Evolutionary conservation across 805 yeast species (phyloP).

Genomic region (Sugiyamaella boreocaroliniensis): DNA sequence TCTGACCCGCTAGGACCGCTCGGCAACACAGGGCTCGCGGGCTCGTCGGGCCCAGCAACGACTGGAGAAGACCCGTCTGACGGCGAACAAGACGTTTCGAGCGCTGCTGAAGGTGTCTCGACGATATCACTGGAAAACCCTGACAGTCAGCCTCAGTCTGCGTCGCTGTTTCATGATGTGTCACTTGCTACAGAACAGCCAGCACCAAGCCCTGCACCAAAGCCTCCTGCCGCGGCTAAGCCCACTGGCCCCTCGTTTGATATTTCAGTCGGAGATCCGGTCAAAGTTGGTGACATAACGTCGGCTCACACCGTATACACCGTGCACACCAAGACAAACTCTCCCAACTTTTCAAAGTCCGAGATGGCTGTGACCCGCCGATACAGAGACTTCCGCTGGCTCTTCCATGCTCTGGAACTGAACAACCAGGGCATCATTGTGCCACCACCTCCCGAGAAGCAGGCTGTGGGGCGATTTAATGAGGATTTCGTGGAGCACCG

Average conservation of each 20-base stretch:
- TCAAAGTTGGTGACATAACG: conserved; percentile 84
- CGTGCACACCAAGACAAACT: conserved; percentile 55
- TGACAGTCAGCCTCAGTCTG: background rate
- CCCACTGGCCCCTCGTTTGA: conserved; percentile 33
- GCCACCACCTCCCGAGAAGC: conserved; percentile 96
- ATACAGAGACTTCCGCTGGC: conserved; percentile 90
- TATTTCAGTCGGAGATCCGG: conserved; percentile 81
- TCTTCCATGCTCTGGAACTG: conserved; percentile 77
- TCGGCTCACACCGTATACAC: conserved; percentile 84
- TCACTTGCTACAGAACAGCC: conserved; percentile 1
- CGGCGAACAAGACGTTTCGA: background rate
- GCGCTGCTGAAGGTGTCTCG: background rate
- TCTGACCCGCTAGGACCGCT: conserved; percentile 16
- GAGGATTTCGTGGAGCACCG: conserved; percentile 84
- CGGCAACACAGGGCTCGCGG: background rate
- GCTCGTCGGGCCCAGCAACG: background rate
- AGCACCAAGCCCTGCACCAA: background rate
- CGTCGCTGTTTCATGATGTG: conserved; percentile 10
- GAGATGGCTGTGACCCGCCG: conserved; percentile 68
- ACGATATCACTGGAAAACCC: background rate
- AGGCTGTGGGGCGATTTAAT: conserved; percentile 85
- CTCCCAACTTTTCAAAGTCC: conserved; percentile 31
- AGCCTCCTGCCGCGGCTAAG: background rate
- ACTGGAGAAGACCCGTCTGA: background rate
- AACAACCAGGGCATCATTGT: conserved; percentile 86